Conservation (phyloP, 257 asterid genomes). For the Solanum microdontum region DNA sequence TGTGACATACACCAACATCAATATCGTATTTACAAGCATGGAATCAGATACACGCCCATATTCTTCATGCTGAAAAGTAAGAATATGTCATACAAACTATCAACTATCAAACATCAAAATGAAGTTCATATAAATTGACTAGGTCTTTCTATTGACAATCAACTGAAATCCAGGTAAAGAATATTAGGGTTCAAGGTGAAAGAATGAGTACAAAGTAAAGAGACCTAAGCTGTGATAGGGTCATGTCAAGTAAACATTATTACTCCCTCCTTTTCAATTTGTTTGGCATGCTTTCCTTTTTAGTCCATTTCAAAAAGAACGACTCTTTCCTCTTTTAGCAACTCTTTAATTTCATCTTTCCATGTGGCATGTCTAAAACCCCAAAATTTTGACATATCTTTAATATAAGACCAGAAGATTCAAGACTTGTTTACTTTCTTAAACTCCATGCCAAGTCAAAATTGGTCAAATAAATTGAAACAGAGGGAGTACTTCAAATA, state of each 20-base stretch:
- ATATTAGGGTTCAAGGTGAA: background rate
- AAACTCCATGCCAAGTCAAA: background rate
- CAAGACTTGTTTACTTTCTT: background rate
- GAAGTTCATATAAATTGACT: background rate
- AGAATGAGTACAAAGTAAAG: background rate
- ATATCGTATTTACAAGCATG: conserved; percentile 75
- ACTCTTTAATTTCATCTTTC: background rate
- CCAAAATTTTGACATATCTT: background rate
- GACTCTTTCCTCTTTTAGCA: background rate
- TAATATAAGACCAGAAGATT: background rate
- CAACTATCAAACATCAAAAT: background rate
- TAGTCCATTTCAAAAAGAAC: too few species aligned
- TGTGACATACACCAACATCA: conserved; percentile 83
- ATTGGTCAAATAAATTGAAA: background rate
- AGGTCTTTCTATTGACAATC: background rate
- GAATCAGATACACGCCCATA: conserved; percentile 73
- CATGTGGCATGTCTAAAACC: background rate
- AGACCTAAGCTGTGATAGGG: background rate
- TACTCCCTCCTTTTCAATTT: background rate
- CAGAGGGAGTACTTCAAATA: background rate
- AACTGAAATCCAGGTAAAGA: background rate
- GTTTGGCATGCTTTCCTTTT: background rate
- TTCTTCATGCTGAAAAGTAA: conserved; percentile 55
- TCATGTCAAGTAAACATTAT: background rate
- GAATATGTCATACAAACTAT: background rate